These are phyloP conservation scores for Brassica incana DNA, from an alignment of 345 rosid species.

Conservation along the genomic window DNA sequence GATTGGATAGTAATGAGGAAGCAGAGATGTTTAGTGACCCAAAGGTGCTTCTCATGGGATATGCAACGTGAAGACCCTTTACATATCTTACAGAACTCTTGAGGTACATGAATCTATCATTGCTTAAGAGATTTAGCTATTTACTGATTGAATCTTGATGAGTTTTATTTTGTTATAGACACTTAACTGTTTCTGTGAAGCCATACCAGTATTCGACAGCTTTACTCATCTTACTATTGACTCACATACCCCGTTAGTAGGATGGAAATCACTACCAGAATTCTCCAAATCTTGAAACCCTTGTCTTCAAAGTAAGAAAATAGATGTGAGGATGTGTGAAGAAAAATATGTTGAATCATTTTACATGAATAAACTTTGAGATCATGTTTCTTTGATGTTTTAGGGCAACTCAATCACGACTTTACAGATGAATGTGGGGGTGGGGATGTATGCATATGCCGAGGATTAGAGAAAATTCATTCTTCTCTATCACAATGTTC, in stretches of 20 bases:
- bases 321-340: background rate
- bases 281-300: background rate
- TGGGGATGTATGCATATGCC: background rate
- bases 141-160: background rate
- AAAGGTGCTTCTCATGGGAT: constrained; percentile 25
- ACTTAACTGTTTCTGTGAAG: constrained; percentile 20
- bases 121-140: background rate
- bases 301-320: background rate
- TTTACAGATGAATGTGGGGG: background rate
- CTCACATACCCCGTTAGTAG: constrained; percentile 1
- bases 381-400: background rate
- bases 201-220: constrained; percentile 17
- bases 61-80: constrained; percentile 32
- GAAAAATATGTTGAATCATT: background rate
- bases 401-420: background rate
- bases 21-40: constrained; percentile 11
- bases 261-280: constrained; percentile 25
- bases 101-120: constrained; percentile 13
- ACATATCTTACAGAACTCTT: constrained; percentile 22
- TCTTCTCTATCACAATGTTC: background rate
- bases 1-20: background rate
- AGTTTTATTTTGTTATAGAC: constrained; percentile 18
- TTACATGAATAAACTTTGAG: background rate
- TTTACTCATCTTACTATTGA: constrained; percentile 28
- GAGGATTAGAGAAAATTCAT: background rate